Evolutionary conservation across 768 basidiomycete genomes (phyloP), one percentile per base, ranked within the genome.

Genomic region (Rickenella mellea): DNA sequence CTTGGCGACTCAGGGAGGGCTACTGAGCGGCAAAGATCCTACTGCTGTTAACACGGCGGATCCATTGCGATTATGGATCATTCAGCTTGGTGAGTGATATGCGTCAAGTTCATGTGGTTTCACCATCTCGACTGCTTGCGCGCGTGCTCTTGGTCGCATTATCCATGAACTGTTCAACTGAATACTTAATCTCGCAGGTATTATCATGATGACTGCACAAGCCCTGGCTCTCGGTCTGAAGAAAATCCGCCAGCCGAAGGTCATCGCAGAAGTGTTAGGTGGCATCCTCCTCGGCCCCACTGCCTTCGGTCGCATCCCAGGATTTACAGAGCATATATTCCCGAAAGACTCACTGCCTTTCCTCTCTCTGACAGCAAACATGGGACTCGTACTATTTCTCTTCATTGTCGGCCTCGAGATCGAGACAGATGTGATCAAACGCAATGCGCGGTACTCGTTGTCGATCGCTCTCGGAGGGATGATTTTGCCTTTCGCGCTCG

Each of bases 351-450:
- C 89, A 0, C 57, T 73, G 5, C 70, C 90, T 0, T 93, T 82
- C 57, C 78, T 98, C 20, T 79, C 78, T 42, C 80, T 98, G 15
- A 79, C 84, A 14, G 87, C 94, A 11, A 87, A 89, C 51, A 87
- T 97, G 47, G 94, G 88, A 5, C 72, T 89, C 4, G 82, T 81
- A 48, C 74, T 91, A 32, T 92, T 90, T 63, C 74, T 97, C 11
- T 97, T 96, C 65, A 73, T 97, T 46, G 83, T 97, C 29, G 94
- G 94, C 3, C 78, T 94, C 26, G 87, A 90, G 66, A 92, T 96
- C 44, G 96, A 98, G 44, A 64, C 71, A 0, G 62, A 67, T 4
- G 68, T 97, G 45, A 81, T 98, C 60, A 80, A 72, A 52, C 80
- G 83, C 28, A 86, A 88, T 67, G 79, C 74, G 1, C 70, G 77